Base-by-base conservation (phyloP, 2,329 filamentous ascomycete genomes). In the Coniochaeta ligniaria region DNA sequence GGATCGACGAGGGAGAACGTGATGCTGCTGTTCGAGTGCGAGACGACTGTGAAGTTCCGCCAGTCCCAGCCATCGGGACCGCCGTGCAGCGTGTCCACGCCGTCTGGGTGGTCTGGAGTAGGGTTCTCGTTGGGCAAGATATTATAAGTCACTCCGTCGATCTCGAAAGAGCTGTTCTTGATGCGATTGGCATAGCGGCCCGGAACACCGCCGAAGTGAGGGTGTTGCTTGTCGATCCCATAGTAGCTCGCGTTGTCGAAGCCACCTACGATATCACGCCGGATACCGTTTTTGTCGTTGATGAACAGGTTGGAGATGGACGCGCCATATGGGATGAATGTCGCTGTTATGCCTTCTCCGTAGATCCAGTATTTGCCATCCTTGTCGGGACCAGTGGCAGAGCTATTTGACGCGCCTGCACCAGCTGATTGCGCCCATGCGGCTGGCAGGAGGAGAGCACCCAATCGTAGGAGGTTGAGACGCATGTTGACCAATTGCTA, bases 181-280 rank as follows among this genome's bases (percentile, higher is more conserved):
- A 92, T 92, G 65, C 90, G 86, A 73, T 93, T 93, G 61, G 90
- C 90, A 71, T 93, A 93, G 60, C 90, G 86, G 55, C 89, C 89
- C 0, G 88, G 88, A 0, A 93, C 85, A 67, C 85, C 78, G 61
- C 88, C 90, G 65, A 89, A 86, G 77, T 92, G 88, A 58, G 83
- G 85, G 72, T 92, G 89, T 63, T 82, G 77, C 62, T 74, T 74
- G 72, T 91, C 87, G 57, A 84, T 71, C 62, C 73, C 74, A 74
- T 92, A 93, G 74, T 89, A 85, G 59, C 77, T 84, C 54, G 89
- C 89, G 69, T 92, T 92, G 75, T 93, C 90, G 67, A 86, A 92
- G 56, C 90, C 90, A 55, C 83, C 81, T 1, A 93, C 85, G 57
- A 93, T 77, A 69, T 93, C 90, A 62, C 89, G 83, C 69, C 84